Conservation (phyloP, 805 yeast species). For the Barnettozyma siamensis region DNA sequence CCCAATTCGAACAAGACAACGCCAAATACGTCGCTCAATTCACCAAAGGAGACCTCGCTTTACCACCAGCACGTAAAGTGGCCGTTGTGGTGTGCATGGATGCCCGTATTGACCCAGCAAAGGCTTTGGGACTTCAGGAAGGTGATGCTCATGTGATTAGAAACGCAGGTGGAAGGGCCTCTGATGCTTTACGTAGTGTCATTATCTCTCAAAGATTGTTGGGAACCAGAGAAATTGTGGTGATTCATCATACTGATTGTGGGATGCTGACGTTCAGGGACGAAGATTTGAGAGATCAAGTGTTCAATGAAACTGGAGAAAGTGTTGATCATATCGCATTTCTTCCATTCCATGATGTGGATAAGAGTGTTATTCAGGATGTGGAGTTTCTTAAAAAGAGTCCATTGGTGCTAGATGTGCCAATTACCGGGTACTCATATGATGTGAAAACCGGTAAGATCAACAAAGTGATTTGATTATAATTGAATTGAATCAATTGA, state of each 20-base stretch:
- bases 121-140: slow-evolving; percentile 25
- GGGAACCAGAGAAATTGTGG: slow-evolving; percentile 35
- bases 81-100: slow-evolving; percentile 32
- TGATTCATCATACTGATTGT: slow-evolving; percentile 39
- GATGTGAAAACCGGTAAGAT: slow-evolving; percentile 33
- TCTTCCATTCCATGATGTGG: slow-evolving; percentile 32
- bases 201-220: slow-evolving; percentile 36
- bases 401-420: slow-evolving; percentile 32
- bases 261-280: slow-evolving; percentile 39
- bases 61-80: slow-evolving; percentile 34
- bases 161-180: slow-evolving; percentile 39
- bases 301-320: slow-evolving; percentile 28
- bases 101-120: slow-evolving; percentile 8
- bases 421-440: slow-evolving; percentile 34
- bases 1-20: slow-evolving; percentile 5
- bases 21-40: slow-evolving; percentile 1
- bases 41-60: slow-evolving; percentile 14
- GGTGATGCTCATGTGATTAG: slow-evolving; percentile 41
- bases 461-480: slow-evolving; percentile 19
- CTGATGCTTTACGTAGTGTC: slow-evolving; percentile 34
- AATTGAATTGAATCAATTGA: no score
- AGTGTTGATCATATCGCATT: slow-evolving; percentile 18
- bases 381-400: slow-evolving; percentile 26
- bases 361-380: slow-evolving; percentile 33
- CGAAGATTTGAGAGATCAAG: slow-evolving; percentile 25